Conservation (phyloP, 371 early-diverging fungal genomes). For the Saksenaea oblongispora region DNA sequence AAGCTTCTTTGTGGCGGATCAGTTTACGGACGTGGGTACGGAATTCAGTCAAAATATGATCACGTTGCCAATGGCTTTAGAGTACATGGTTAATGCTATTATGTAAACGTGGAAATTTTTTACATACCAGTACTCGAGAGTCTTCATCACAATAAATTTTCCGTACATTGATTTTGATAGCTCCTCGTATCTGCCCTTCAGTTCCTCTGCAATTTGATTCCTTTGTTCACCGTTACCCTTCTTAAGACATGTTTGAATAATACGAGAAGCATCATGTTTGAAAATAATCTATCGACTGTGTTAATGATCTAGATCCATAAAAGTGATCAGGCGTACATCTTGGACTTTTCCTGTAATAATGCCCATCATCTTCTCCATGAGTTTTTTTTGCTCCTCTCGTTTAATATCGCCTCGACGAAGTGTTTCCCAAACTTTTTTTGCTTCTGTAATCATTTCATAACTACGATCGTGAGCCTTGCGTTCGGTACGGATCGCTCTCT, state of each 20-base stretch:
- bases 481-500: constrained; percentile 61
- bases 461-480: constrained; percentile 75
- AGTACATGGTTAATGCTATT: background rate
- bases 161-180: constrained; percentile 86
- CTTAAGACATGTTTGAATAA: constrained; percentile 91
- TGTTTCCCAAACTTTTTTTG: constrained; percentile 88
- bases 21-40: constrained; percentile 80
- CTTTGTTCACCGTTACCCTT: constrained; percentile 83
- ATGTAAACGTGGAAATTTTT: background rate
- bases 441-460: constrained; percentile 67
- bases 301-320: background rate
- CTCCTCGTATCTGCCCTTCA: constrained; percentile 74
- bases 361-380: constrained; percentile 81
- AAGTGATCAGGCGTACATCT: constrained; percentile 54
- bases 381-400: constrained; percentile 59
- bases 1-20: constrained; percentile 81
- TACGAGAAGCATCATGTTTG: constrained; percentile 95
- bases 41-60: constrained; percentile 78
- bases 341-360: constrained; percentile 81
- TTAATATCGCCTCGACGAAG: constrained; percentile 76
- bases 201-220: constrained; percentile 77
- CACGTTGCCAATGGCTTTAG: constrained; percentile 69
- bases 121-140: constrained; percentile 80
- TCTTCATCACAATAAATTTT: constrained; percentile 83
- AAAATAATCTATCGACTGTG: constrained; percentile 69